Conservation (phyloP, 1,284 basidiomycete genomes). For the Apiotrichum siamense region DNA sequence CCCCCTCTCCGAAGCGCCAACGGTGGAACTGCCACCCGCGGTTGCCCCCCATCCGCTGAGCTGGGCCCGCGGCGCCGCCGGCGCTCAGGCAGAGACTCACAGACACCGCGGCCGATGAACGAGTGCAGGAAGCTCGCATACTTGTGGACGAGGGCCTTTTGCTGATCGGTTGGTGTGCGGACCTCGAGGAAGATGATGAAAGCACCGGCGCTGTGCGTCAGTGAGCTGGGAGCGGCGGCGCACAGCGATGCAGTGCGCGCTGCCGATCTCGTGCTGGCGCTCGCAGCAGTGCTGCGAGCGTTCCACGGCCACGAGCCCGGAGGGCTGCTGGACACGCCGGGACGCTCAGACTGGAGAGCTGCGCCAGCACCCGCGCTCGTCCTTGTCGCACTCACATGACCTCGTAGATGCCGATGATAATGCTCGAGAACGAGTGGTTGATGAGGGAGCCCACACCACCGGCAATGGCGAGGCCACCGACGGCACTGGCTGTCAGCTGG, state of each 20-base stretch:
- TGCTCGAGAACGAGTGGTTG: constrained; percentile 42
- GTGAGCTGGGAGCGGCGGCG: background rate
- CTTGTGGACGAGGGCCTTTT: constrained; percentile 39
- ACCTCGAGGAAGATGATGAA: constrained; percentile 43
- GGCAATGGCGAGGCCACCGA: constrained; percentile 42
- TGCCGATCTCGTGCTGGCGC: no score
- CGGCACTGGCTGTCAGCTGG: constrained; percentile 25
- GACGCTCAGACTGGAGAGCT: no score
- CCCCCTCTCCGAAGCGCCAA: background rate
- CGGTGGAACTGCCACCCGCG: background rate
- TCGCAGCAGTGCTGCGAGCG: no score
- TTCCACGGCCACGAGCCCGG: background rate
- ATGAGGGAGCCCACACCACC: constrained; percentile 44
- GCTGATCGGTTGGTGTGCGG: constrained; percentile 38
- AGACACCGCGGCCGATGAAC: constrained; percentile 46
- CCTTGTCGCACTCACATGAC: constrained; percentile 28
- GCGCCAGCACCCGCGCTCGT: background rate
- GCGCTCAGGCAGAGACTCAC: constrained; percentile 39
- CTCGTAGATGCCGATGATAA: constrained; percentile 44
- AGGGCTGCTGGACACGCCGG: background rate
- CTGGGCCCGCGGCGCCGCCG: no score
- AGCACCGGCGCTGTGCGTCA: constrained; percentile 30
- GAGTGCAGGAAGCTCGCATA: constrained; percentile 49
- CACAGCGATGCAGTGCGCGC: no score
- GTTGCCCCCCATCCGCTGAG: background rate